phyloP scores from a whole-genome alignment of 1,284 basidiomycete species.

The Rhodofomes roseus region DNA sequence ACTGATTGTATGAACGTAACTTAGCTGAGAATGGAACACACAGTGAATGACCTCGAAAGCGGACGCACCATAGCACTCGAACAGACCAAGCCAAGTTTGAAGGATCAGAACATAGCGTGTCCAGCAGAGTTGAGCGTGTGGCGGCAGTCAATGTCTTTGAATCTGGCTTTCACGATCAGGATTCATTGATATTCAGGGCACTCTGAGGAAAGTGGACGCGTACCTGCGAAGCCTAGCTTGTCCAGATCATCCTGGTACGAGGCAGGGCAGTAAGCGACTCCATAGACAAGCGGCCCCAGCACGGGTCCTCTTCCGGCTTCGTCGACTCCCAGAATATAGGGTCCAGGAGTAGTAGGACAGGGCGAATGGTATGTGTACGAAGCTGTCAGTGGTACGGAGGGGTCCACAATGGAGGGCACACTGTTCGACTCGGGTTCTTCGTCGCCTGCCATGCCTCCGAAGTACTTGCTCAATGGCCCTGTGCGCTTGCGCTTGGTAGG shows the following conservation, averaged over 20 bases:
- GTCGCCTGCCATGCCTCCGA: not conserved
- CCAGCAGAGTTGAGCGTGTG: conserved; percentile 60
- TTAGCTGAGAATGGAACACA: not conserved
- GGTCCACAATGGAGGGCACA: conserved; percentile 30
- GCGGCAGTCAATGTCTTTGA: conserved; percentile 87
- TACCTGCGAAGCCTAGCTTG: conserved; percentile 87
- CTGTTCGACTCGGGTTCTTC: not conserved
- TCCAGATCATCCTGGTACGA: conserved; percentile 76
- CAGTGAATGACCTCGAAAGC: no score
- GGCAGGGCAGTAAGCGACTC: conserved; percentile 87
- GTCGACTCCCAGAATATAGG: conserved; percentile 93
- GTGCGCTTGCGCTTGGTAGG: not conserved
- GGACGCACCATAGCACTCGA: conserved; percentile 64
- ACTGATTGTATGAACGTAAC: conserved; percentile 36
- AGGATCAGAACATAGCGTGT: conserved; percentile 62
- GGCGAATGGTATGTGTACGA: conserved; percentile 86
- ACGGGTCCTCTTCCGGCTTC: conserved; percentile 96
- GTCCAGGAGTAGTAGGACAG: conserved; percentile 56
- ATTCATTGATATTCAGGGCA: not conserved
- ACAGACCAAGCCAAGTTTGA: conserved; percentile 80
- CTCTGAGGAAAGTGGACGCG: not conserved
- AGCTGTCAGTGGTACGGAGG: conserved; percentile 42
- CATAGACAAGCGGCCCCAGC: conserved; percentile 93
- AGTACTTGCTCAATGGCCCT: not conserved
- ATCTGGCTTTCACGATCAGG: conserved; percentile 44